phyloP scores from a whole-genome alignment of 2,329 filamentous ascomycete genomes.

The Pestalotiopsis sp. region DNA sequence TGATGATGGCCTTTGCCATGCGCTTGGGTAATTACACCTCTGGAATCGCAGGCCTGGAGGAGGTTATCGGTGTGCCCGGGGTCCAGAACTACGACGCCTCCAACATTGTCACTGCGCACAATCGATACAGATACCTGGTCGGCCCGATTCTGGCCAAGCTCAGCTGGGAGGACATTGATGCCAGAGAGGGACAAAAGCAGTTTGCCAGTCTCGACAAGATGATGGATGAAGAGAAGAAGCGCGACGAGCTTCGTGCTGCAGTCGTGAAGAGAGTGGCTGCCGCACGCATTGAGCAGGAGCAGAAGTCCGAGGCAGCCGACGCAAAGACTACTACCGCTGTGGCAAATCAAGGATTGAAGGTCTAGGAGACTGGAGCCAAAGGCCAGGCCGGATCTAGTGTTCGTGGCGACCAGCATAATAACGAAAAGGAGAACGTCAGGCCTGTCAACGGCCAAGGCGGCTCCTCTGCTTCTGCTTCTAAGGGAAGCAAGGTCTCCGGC shows the following conservation, averaged over 20 bases:
- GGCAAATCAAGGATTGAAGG: conserved; percentile 4
- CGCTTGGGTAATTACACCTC: conserved; percentile 79
- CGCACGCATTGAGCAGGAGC: neutral
- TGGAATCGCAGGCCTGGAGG: conserved; percentile 82
- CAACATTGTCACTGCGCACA: conserved; percentile 67
- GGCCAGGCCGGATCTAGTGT: neutral
- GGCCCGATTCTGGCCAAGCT: conserved; percentile 68
- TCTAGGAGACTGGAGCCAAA: conserved; percentile 4
- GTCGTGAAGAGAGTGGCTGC: neutral
- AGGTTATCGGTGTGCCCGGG: conserved; percentile 64
- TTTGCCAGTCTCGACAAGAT: neutral
- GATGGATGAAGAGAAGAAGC: conserved; percentile 1
- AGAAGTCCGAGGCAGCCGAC: neutral
- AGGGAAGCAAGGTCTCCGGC: no score
- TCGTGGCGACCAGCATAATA: neutral
- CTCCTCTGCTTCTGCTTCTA: neutral
- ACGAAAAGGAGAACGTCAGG: conserved; percentile 7
- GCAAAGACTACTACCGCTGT: neutral
- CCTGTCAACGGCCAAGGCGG: neutral
- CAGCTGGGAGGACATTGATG: conserved; percentile 67
- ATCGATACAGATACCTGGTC: conserved; percentile 69
- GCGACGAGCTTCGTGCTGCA: neutral
- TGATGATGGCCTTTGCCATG: conserved; percentile 85
- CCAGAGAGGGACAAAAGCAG: neutral
- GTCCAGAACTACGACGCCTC: conserved; percentile 71